These are phyloP conservation scores for Strigomonas culicis DNA, from an alignment of 208 protist genomes.

Conservation along the genomic window DNA sequence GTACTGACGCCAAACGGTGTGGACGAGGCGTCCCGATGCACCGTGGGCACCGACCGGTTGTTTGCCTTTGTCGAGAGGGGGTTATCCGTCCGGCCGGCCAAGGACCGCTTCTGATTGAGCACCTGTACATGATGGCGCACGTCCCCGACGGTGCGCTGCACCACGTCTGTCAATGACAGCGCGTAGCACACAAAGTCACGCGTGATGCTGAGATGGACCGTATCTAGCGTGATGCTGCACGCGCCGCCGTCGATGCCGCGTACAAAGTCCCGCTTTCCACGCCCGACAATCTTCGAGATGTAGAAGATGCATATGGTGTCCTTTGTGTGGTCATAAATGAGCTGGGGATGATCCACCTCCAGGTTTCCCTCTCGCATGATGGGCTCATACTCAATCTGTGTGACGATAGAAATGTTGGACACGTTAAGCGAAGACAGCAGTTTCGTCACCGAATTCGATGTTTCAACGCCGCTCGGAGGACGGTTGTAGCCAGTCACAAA, in stretches of 20 bases:
- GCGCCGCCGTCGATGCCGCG: constrained; percentile 52
- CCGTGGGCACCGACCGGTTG: neutral
- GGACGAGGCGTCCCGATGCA: constrained; percentile 1
- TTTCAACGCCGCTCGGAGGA: constrained; percentile 49
- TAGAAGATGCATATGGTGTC: constrained; percentile 60
- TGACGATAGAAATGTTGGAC: constrained; percentile 50
- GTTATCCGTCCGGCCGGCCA: neutral
- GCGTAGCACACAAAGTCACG: constrained; percentile 76
- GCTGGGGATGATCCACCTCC: constrained; percentile 35
- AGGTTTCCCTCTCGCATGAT: constrained; percentile 60
- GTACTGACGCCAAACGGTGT: constrained; percentile 5
- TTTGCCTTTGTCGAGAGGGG: neutral
- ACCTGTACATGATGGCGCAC: constrained; percentile 3
- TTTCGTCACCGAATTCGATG: constrained; percentile 20
- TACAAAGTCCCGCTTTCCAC: constrained; percentile 46
- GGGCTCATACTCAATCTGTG: constrained; percentile 82
- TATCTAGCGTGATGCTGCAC: constrained; percentile 49
- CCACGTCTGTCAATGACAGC: constrained; percentile 22
- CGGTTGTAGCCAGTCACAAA: constrained; percentile 46
- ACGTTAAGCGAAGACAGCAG: constrained; percentile 54
- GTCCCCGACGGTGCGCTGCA: constrained; percentile 7
- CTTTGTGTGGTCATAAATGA: constrained; percentile 55
- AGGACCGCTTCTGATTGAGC: neutral
- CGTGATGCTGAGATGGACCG: constrained; percentile 44
- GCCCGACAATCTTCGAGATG: constrained; percentile 35